Base-by-base conservation (phyloP, 345 rosid species). In the Aquilaria yunnanensis region DNA sequence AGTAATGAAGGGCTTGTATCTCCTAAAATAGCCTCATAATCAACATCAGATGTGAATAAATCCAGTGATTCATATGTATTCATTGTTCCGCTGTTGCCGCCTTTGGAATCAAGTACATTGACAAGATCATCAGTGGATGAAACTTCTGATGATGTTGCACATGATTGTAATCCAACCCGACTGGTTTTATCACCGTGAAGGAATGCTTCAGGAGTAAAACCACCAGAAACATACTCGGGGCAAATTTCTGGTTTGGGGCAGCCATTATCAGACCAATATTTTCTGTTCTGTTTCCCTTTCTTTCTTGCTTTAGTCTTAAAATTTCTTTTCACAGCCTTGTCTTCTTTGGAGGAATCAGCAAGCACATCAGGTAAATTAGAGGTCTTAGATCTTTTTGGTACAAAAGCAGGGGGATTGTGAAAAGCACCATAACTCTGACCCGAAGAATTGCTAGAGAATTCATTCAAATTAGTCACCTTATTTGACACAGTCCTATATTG, bases 251-350 rank as follows among this genome's bases (percentile, higher is more conserved):
- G 66, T 43, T 53, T 73, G 1, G 59, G 56, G 9, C 64, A 74
- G 41, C 65, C 67, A 56, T 60, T 47, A 63, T 74, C 63, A 62
- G 57, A 32, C 12, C 66, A 54, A 69, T 51, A 53, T 54, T 67
- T 78, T 63, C 68, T 74, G 56, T 69, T 72, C 23, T 63, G 75
- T 65, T 66, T 76, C 64, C 74, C 76, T 66, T 73, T 82, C 76
- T 59, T 83, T 67, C 73, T 76, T 47, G 70, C 60, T 62, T 75
- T 74, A 63, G 63, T 76, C 61, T 61, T 73, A 7, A 61, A 71
- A 60, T 37, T 74, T 68, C 70, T 72, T 67, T 61, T 70, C 1
- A 10, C 60, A 16, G 51, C 29, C 56, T 69, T 67, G 10, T 77
- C 70, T 34, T 54, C 57, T 47, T 73, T 59, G 58, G 67, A 52